phyloP scores from a whole-genome alignment of 768 basidiomycete genomes.

The Kwoniella dejecticola region DNA sequence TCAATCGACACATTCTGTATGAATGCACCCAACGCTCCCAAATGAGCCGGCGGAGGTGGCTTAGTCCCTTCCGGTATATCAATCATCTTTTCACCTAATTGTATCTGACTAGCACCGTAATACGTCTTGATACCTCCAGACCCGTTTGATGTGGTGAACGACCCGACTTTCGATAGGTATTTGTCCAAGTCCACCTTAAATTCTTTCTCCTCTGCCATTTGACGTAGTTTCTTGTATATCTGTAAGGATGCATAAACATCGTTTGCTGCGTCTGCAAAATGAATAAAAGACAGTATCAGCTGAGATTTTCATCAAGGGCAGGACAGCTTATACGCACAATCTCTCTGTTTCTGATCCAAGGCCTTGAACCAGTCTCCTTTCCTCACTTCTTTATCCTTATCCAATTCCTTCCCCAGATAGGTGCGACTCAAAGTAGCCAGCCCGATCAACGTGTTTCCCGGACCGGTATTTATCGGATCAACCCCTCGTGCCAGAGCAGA shows the following conservation, averaged over 20 bases:
- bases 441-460: slow-evolving; percentile 37
- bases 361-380: slow-evolving; percentile 40
- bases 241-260: slow-evolving; percentile 45
- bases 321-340: slow-evolving; percentile 43
- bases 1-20: slow-evolving; percentile 6
- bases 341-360: slow-evolving; percentile 34
- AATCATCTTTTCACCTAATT: slow-evolving; percentile 1
- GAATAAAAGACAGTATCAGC: background rate
- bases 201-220: slow-evolving; percentile 18
- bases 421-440: slow-evolving; percentile 38
- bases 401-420: slow-evolving; percentile 41
- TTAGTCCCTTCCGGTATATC: slow-evolving; percentile 1
- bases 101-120: background rate
- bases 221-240: slow-evolving; percentile 35
- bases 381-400: slow-evolving; percentile 42
- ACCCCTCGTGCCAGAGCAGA: slow-evolving; percentile 44
- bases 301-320: background rate
- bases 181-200: slow-evolving; percentile 18
- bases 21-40: slow-evolving; percentile 18
- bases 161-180: background rate
- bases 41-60: slow-evolving; percentile 17
- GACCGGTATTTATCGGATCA: slow-evolving; percentile 46
- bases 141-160: background rate
- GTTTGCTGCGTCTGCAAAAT: slow-evolving; percentile 47
- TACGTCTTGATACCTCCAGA: no score